phyloP scores from a whole-genome alignment of 768 basidiomycete species.

The Termitomyces sp. region DNA sequence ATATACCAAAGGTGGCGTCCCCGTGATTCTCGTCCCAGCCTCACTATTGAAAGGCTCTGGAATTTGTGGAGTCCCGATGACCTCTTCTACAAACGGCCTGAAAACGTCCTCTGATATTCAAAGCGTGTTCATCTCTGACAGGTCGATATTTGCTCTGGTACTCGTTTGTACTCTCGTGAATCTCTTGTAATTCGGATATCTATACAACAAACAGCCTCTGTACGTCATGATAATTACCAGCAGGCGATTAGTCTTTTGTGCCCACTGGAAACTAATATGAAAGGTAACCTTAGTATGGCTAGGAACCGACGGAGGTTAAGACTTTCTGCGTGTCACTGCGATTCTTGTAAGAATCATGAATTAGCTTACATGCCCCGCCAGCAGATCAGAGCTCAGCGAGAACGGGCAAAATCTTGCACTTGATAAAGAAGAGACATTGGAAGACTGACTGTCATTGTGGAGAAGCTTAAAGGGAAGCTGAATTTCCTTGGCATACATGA shows the following conservation, averaged over 20 bases:
- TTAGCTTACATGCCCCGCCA: no score
- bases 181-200: background rate
- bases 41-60: conserved; percentile 29
- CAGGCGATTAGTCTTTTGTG: background rate
- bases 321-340: background rate
- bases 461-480: no score
- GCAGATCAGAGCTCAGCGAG: no score
- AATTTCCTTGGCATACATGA: no score
- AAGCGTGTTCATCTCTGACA: background rate
- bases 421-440: no score
- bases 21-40: conserved; percentile 49
- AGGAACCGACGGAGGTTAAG: background rate
- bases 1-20: conserved; percentile 59
- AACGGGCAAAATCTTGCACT: no score
- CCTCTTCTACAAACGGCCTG: background rate
- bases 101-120: background rate
- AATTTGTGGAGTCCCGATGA: conserved; percentile 25
- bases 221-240: background rate
- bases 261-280: background rate
- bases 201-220: background rate
- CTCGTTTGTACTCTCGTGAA: background rate
- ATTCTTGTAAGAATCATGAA: background rate
- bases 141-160: background rate
- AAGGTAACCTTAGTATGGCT: background rate
- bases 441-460: no score